Percentiles rank a stretch among this genome's conserved stretches.
Conservation (phyloP, 1,284 basidiomycete species). For the Coniferiporia weirii region DNA sequence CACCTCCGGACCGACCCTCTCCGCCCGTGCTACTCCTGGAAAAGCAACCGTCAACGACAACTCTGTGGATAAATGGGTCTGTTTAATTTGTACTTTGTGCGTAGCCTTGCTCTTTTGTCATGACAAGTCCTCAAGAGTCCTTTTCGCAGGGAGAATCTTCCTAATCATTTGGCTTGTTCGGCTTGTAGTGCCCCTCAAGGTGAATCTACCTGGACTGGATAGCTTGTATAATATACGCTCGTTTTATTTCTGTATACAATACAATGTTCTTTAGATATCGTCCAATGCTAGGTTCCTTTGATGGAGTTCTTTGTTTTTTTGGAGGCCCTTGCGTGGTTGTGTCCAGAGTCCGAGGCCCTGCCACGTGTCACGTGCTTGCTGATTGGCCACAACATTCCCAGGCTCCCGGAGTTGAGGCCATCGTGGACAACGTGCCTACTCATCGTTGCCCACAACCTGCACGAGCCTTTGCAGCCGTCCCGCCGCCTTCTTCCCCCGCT, state of each 20-base stretch:
- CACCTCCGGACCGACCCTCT: constrained; percentile 3
- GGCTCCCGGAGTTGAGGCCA: not conserved
- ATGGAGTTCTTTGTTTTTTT: not conserved
- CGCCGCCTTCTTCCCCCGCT: not conserved
- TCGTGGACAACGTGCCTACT: constrained; percentile 4
- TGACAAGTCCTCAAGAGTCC: not conserved
- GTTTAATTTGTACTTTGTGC: constrained; percentile 52
- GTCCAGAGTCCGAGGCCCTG: not conserved
- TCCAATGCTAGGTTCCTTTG: not conserved
- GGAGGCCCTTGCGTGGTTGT: not conserved
- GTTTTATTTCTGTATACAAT: not conserved
- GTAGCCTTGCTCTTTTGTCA: constrained; percentile 21
- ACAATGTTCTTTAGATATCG: not conserved
- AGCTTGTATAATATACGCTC: not conserved
- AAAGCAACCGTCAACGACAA: not conserved
- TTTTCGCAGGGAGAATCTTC: constrained; percentile 41
- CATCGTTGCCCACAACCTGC: constrained; percentile 6
- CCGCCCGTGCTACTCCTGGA: not conserved
- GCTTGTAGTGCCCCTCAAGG: constrained; percentile 40
- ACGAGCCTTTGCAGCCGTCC: not conserved
- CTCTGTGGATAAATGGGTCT: constrained; percentile 35
- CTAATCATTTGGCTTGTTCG: constrained; percentile 45
- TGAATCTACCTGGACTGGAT: constrained; percentile 17
- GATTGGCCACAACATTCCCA: constrained; percentile 2
- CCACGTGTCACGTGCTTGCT: not conserved